Base-by-base conservation (phyloP, 148 eudicot genomes). In the Heliosperma pusillum region DNA sequence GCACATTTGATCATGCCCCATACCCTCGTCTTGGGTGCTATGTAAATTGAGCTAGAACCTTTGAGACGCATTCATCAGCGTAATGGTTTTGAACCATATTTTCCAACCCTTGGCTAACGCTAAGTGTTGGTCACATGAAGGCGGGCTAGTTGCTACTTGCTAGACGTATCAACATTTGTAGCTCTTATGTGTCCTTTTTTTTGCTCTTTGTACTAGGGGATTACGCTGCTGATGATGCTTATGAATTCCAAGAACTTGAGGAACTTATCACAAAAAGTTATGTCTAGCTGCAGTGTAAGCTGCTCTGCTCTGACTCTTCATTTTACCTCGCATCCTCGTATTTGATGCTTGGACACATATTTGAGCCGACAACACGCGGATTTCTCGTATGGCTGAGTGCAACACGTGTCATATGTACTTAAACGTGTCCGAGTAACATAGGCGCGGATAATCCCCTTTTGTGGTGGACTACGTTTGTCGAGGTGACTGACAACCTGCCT, bases 181-280 rank as follows among this genome's bases (percentile, higher is more conserved):
- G 47, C 61, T 52, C 62, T 44, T 16, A 55, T 1, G 13, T 53
- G 22, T 52, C 24, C 40, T 53, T 21, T 36, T 15, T 19, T 24
- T 29, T 45, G 69, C 1, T 19, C 44, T 33, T 19, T 77, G 57
- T 60, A 71, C 56, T 84, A 94, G 98, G 98, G 55, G 83, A 90
- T 77, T 94, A 87, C 71, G 73, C 81, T 20, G 96, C 96, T 64
- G 92, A 88, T 78, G 97, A 92, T 87, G 98, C 98, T 29, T 95
- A 87, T 87, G 97, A 95, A 69, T 95, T 95, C 76, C 85, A 89
- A 72, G 97, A 95, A 76, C 72, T 95, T 73, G 96, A 92, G 86
- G 92, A 89, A 60, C 84, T 79, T 71, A 84, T 95, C 72, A 80
- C 89, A 42, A 95, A 87, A 79, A 80, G 86, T 66, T 90, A 95